Conservation (phyloP, 1,284 basidiomycete species). For the Cutaneotrichosporon spelunceum region DNA sequence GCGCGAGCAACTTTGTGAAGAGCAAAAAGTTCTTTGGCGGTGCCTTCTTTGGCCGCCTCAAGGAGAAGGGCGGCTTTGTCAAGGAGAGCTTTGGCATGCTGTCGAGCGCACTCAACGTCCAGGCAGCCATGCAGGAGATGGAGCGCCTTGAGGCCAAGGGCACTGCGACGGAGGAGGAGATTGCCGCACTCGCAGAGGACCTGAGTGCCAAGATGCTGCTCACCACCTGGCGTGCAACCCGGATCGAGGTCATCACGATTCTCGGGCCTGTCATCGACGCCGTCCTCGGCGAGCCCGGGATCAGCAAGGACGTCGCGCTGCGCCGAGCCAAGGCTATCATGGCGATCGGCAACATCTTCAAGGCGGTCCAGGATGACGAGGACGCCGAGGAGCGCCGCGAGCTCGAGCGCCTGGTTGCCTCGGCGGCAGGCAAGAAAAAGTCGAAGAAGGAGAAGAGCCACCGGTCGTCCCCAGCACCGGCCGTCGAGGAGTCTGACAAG, state of each 20-base stretch:
- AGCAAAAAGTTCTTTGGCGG: slow-evolving; percentile 79
- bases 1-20: slow-evolving; percentile 89
- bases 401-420: slow-evolving; percentile 64
- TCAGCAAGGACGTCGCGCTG: slow-evolving; percentile 65
- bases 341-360: slow-evolving; percentile 80
- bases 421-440: slow-evolving; percentile 52
- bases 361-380: slow-evolving; percentile 75
- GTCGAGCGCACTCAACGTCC: slow-evolving; percentile 67
- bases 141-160: slow-evolving; percentile 84
- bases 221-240: slow-evolving; percentile 90
- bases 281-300: slow-evolving; percentile 71
- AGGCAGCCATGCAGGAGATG: slow-evolving; percentile 73
- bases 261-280: slow-evolving; percentile 68
- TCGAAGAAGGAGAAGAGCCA: slow-evolving; percentile 36
- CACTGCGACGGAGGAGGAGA: slow-evolving; percentile 72
- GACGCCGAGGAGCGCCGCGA: slow-evolving; percentile 87
- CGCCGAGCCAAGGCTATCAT: slow-evolving; percentile 84
- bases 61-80: slow-evolving; percentile 87
- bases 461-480: not conserved
- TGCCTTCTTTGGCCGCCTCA: slow-evolving; percentile 82
- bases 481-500: not conserved
- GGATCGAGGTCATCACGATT: slow-evolving; percentile 79
- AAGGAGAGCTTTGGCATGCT: slow-evolving; percentile 94
- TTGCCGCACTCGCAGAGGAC: slow-evolving; percentile 85
- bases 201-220: slow-evolving; percentile 93